phyloP scores from a whole-genome alignment of 2,329 filamentous ascomycete genomes.

The Escovopsis sp. region DNA sequence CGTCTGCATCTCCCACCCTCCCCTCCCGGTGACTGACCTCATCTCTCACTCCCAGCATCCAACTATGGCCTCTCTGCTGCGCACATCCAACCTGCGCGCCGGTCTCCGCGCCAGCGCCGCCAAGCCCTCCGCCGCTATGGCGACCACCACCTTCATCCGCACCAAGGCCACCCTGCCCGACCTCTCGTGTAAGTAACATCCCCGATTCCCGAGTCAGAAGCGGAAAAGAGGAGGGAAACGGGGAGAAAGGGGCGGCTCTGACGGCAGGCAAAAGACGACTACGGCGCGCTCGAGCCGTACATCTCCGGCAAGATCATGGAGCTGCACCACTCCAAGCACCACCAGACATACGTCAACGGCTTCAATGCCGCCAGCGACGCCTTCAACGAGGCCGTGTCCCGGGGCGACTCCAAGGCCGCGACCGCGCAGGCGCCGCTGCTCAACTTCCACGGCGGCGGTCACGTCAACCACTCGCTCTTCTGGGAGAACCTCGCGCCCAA shows the following conservation, averaged over 20 bases:
- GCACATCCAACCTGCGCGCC: constrained; percentile 54
- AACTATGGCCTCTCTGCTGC: constrained; percentile 65
- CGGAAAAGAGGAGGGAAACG: too few species aligned
- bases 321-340: constrained; percentile 87
- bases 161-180: constrained; percentile 90
- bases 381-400: constrained; percentile 46
- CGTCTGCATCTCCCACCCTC: too few species aligned
- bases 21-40: too few species aligned
- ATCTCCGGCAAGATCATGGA: constrained; percentile 93
- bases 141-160: constrained; percentile 63
- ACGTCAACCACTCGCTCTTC: constrained; percentile 78
- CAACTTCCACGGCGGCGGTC: constrained; percentile 73
- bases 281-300: constrained; percentile 74
- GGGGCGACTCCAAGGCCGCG: constrained; percentile 41
- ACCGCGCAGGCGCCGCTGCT: constrained; percentile 39
- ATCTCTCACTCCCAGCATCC: too few species aligned
- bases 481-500: constrained; percentile 68
- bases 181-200: constrained; percentile 52
- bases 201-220: too few species aligned
- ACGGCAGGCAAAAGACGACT: constrained; percentile 87
- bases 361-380: constrained; percentile 71
- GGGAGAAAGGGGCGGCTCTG: too few species aligned
- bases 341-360: constrained; percentile 84
- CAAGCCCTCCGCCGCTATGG: constrained; percentile 45
- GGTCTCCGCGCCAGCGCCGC: constrained; percentile 54